Percentiles rank a stretch among this genome's conserved stretches.
phyloP scores from a whole-genome alignment of 2,329 filamentous ascomycete genomes.

The Paecilomyces dactylethromorphus region DNA sequence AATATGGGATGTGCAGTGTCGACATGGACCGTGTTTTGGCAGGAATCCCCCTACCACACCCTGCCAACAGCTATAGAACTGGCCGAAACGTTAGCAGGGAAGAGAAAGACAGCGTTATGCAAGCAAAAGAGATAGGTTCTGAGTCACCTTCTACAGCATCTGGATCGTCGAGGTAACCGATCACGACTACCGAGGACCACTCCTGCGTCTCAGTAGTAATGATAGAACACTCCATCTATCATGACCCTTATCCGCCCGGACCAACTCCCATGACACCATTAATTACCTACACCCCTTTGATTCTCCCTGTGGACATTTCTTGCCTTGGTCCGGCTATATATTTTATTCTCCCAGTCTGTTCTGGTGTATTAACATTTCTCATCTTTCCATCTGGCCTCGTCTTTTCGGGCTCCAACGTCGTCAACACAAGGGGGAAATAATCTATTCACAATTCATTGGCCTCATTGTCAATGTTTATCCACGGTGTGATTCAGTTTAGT shows the following conservation, averaged over 20 bases:
- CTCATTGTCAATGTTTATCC: no score
- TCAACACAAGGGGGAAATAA: no score
- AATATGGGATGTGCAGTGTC: constrained; percentile 17
- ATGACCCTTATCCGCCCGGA: neutral
- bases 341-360: neutral
- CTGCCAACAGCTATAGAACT: neutral
- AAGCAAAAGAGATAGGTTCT: neutral
- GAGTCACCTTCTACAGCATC: neutral
- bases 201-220: neutral
- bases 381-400: neutral
- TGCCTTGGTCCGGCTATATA: neutral
- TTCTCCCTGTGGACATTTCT: neutral
- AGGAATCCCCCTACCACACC: constrained; percentile 5
- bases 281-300: neutral
- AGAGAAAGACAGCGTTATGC: neutral
- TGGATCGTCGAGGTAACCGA: neutral
- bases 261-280: neutral
- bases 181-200: neutral
- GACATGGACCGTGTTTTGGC: constrained; percentile 14
- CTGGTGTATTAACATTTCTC: neutral
- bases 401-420: neutral
- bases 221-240: neutral
- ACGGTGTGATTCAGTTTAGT: no score
- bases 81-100: neutral
- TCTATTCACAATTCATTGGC: no score